phyloP scores from a whole-genome alignment of 129 eudicot species.

The Heracleum sosnowskyi region DNA sequence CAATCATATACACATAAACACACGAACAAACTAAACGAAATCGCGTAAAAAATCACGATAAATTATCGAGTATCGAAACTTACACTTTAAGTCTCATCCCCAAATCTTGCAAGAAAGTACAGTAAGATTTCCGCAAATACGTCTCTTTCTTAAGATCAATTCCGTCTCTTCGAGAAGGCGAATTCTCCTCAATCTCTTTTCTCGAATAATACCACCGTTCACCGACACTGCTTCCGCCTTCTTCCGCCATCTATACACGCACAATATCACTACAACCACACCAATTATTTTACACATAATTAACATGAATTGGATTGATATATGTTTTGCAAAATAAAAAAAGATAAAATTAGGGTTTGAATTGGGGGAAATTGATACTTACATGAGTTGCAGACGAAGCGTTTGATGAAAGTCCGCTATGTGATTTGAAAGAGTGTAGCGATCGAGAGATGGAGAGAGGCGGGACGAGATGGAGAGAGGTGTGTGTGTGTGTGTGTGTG shows the following conservation, averaged over 20 bases:
- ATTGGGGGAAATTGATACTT: neutral
- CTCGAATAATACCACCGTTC: conserved; percentile 82
- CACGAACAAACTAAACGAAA: no score
- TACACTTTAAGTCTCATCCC: conserved; percentile 99
- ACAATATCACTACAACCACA: neutral
- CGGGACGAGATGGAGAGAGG: neutral
- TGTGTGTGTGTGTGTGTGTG: neutral
- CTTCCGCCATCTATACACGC: conserved; percentile 30
- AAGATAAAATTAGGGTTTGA: neutral
- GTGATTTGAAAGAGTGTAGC: neutral
- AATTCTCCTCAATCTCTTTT: conserved; percentile 86
- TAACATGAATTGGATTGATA: neutral
- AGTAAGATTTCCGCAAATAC: conserved; percentile 82
- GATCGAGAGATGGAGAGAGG: neutral
- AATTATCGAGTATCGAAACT: conserved; percentile 30
- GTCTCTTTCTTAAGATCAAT: conserved; percentile 89
- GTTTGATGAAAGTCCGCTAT: neutral
- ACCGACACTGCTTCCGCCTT: conserved; percentile 49
- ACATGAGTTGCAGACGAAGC: neutral
- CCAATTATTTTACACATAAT: neutral
- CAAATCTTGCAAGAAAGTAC: conserved; percentile 90
- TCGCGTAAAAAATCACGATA: no score
- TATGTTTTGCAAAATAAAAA: no score
- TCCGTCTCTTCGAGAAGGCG: conserved; percentile 83
- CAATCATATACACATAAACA: neutral